These are phyloP conservation scores for Penicillium bovifimosum DNA, from an alignment of 495 filamentous ascomycete species.

Conservation along the genomic window DNA sequence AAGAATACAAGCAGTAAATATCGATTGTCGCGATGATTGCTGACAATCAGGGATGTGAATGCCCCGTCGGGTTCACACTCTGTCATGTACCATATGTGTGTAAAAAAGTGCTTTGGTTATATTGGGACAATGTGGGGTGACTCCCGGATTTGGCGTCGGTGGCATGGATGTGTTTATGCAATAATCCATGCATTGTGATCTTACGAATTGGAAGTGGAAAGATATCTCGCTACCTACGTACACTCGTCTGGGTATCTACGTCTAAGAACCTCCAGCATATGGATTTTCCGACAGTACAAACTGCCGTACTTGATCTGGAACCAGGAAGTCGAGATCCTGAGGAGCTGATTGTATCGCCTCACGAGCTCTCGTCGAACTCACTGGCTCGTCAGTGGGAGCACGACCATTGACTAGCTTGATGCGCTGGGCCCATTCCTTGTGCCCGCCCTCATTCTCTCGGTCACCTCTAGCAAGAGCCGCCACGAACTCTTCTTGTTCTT, in stretches of 20 bases:
- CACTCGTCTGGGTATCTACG: neutral
- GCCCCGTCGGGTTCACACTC: too few species aligned
- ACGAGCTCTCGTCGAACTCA: constrained; percentile 79
- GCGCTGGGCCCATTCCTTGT: constrained; percentile 59
- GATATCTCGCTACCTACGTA: neutral
- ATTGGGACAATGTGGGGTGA: neutral
- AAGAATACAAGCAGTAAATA: constrained; percentile 38
- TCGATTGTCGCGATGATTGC: neutral
- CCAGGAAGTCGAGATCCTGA: constrained; percentile 53
- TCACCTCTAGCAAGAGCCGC: constrained; percentile 45
- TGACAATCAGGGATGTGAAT: neutral
- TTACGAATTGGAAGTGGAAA: neutral
- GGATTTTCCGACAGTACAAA: constrained; percentile 47
- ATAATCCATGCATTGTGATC: constrained; percentile 5
- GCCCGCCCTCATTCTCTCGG: constrained; percentile 52
- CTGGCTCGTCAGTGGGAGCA: constrained; percentile 46
- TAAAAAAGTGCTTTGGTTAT: neutral
- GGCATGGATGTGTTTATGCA: neutral
- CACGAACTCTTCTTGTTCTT: constrained; percentile 58
- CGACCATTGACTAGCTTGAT: constrained; percentile 65
- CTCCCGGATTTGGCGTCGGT: neutral
- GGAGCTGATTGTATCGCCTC: constrained; percentile 53
- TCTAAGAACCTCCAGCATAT: constrained; percentile 20
- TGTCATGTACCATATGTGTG: constrained; percentile 18
- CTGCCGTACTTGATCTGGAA: constrained; percentile 54